Evolutionary conservation across 805 yeast genomes (phyloP).

Genomic region (Monosporozyma servazzii): DNA sequence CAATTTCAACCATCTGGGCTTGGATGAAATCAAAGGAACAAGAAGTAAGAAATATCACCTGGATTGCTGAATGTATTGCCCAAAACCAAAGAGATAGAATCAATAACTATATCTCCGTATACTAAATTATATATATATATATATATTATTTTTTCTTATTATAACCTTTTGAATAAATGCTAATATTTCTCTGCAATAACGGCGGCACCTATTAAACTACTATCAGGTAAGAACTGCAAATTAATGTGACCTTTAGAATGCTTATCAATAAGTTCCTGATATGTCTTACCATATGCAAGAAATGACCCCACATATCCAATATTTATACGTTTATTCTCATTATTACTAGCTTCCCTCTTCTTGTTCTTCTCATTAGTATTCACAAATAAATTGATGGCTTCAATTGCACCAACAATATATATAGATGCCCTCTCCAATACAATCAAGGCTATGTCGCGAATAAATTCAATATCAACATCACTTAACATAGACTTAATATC

Average conservation of each 20-base stretch:
- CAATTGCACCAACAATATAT: slow-evolving; percentile 16
- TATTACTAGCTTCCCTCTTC: background rate
- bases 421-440: slow-evolving; percentile 20
- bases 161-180: background rate
- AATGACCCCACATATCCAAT: slow-evolving; percentile 26
- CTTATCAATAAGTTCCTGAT: slow-evolving; percentile 11
- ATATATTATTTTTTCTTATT: background rate
- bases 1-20: slow-evolving; percentile 86
- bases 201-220: slow-evolving; percentile 24
- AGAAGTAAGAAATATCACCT: slow-evolving; percentile 93
- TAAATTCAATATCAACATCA: slow-evolving; percentile 4
- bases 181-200: slow-evolving; percentile 10
- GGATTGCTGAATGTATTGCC: slow-evolving; percentile 99
- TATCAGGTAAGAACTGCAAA: slow-evolving; percentile 16
- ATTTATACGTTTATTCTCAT: slow-evolving; percentile 1
- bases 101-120: slow-evolving; percentile 81
- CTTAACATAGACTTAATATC: background rate
- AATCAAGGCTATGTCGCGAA: slow-evolving; percentile 9
- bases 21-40: slow-evolving; percentile 95
- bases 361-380: background rate
- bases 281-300: slow-evolving; percentile 13
- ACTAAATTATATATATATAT: slow-evolving; percentile 29
- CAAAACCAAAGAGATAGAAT: slow-evolving; percentile 95
- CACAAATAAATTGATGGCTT: slow-evolving; percentile 9
- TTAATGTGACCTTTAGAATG: slow-evolving; percentile 10